phyloP scores from a whole-genome alignment of 1,284 basidiomycete genomes.

The Austroboletus rostrupii region DNA sequence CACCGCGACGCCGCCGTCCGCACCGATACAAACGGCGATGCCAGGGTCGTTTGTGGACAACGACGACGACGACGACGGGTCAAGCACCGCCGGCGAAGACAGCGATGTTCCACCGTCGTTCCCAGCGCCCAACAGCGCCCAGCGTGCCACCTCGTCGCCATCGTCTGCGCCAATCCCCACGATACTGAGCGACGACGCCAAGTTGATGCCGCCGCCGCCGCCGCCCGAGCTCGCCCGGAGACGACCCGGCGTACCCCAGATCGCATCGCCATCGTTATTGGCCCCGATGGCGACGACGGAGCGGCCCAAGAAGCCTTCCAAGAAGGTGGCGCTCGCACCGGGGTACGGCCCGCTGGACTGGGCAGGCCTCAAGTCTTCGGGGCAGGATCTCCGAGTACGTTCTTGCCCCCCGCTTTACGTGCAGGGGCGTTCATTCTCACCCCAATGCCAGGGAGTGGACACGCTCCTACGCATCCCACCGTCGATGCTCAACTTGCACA shows the following conservation, averaged over 20 bases:
- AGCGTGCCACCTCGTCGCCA: slow-evolving; percentile 47
- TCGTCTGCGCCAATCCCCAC: slow-evolving; percentile 29
- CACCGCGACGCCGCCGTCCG: slow-evolving; percentile 15
- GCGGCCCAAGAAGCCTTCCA: slow-evolving; percentile 49
- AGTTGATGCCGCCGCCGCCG: slow-evolving; percentile 70
- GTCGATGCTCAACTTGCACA: slow-evolving; percentile 81
- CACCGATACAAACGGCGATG: slow-evolving; percentile 4
- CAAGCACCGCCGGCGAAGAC: slow-evolving; percentile 57
- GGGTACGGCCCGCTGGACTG: slow-evolving; percentile 94
- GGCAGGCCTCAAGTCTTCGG: slow-evolving; percentile 83
- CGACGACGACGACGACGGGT: slow-evolving; percentile 50
- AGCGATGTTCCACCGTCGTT: slow-evolving; percentile 75
- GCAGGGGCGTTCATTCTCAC: background rate
- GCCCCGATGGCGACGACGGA: slow-evolving; percentile 58
- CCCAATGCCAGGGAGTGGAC: slow-evolving; percentile 51
- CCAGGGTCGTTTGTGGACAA: slow-evolving; percentile 29
- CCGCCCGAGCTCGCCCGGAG: slow-evolving; percentile 45
- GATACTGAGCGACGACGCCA: slow-evolving; percentile 49
- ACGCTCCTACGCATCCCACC: slow-evolving; percentile 74
- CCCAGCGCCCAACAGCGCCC: slow-evolving; percentile 77
- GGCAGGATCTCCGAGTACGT: slow-evolving; percentile 69
- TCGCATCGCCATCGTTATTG: slow-evolving; percentile 45
- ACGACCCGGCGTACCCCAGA: slow-evolving; percentile 35
- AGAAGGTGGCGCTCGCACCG: slow-evolving; percentile 86
- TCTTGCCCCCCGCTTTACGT: background rate